A percentile compares a stretch with the other conserved stretches of the same genome.
Evolutionary conservation across 495 filamentous ascomycete species (phyloP).

Genomic region (Staphylotrichum longicolle): DNA sequence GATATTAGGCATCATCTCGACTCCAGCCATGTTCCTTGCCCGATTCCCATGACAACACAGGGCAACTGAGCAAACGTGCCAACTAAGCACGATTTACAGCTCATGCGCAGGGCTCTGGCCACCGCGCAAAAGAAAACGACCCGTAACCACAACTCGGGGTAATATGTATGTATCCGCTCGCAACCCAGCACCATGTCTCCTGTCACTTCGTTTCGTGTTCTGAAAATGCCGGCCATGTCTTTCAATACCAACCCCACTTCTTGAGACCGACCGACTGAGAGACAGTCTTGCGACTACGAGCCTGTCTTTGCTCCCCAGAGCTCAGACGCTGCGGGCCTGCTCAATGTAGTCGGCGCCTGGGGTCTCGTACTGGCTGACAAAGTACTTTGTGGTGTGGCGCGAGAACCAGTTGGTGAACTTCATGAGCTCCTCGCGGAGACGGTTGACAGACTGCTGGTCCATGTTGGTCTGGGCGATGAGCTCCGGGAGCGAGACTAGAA

Average conservation of each 20-base stretch:
- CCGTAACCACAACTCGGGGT: no score
- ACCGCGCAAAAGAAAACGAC: no score
- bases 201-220: no score
- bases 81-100: no score
- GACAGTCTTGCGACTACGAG: no score
- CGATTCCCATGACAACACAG: neutral
- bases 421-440: constrained; percentile 80
- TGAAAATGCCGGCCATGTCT: no score
- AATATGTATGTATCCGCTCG: no score
- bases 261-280: no score
- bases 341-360: constrained; percentile 52
- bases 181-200: no score
- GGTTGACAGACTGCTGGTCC: constrained; percentile 83
- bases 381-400: constrained; percentile 69
- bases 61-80: neutral
- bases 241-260: no score
- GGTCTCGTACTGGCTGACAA: constrained; percentile 72
- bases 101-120: no score
- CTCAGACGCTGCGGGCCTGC: constrained; percentile 38
- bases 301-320: no score
- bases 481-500: constrained; percentile 81
- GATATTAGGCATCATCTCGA: neutral
- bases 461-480: constrained; percentile 96
- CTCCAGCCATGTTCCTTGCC: neutral
- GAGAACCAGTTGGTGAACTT: constrained; percentile 79